These are phyloP conservation scores for Martensiomyces pterosporus DNA, from an alignment of 192 early-diverging fungal species.

Conservation along the genomic window DNA sequence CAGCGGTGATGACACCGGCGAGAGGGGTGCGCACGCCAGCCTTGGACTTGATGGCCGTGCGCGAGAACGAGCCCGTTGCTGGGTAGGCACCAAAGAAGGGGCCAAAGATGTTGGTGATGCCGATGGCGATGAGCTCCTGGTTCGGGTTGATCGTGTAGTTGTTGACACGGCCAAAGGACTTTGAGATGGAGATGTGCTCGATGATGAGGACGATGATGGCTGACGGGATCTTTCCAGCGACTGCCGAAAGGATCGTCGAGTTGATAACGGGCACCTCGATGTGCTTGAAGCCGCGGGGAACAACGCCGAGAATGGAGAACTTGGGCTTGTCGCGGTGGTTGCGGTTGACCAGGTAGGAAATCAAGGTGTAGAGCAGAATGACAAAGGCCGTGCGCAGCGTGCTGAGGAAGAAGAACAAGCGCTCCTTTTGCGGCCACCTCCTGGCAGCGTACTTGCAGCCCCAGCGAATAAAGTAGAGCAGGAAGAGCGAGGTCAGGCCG, in stretches of 20 bases:
- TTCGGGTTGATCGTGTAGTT: conserved; percentile 67
- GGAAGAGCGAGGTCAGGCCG: neutral
- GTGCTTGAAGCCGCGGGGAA: conserved; percentile 49
- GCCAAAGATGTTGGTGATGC: conserved; percentile 66
- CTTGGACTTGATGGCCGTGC: conserved; percentile 76
- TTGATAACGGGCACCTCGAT: conserved; percentile 46
- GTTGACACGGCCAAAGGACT: conserved; percentile 68
- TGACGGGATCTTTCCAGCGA: conserved; percentile 43
- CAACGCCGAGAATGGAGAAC: neutral
- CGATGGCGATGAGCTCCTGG: conserved; percentile 78
- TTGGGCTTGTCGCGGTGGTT: neutral
- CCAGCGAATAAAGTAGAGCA: neutral
- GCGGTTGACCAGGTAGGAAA: neutral
- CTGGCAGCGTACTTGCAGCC: neutral
- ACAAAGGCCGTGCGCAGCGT: neutral
- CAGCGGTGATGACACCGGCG: conserved; percentile 62
- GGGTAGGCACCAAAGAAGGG: conserved; percentile 75
- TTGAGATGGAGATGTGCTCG: conserved; percentile 76
- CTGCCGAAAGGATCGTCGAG: conserved; percentile 26
- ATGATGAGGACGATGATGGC: conserved; percentile 63
- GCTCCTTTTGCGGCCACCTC: neutral
- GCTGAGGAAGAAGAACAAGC: neutral
- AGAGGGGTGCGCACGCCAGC: conserved; percentile 70
- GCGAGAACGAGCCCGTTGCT: conserved; percentile 79
- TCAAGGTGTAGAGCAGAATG: neutral